phyloP scores from a whole-genome alignment of 805 yeast genomes.

The Lachancea sp. region DNA sequence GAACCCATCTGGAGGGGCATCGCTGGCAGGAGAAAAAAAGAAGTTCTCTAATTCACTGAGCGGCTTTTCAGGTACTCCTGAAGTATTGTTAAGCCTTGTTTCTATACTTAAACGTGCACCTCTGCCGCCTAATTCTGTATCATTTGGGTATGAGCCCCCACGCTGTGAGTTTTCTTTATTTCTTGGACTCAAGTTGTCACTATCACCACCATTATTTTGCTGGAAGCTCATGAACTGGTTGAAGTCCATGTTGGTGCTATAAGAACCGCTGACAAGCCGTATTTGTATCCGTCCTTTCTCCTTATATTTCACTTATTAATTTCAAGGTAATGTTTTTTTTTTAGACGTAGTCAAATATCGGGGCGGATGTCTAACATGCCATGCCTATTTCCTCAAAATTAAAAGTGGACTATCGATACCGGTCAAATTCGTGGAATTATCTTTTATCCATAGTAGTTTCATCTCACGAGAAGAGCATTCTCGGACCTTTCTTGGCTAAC shows the following conservation, averaged over 20 bases:
- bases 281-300: not conserved
- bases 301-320: not conserved
- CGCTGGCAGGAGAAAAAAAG: constrained; percentile 7
- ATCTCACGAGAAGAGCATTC: too few relatives aligned
- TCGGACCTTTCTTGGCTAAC: too few relatives aligned
- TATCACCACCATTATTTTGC: constrained; percentile 1
- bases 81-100: not conserved
- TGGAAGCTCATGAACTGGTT: constrained; percentile 8
- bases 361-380: not conserved
- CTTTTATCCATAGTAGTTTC: not conserved
- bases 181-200: not conserved
- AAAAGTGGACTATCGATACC: too few relatives aligned
- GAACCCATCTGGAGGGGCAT: constrained; percentile 1
- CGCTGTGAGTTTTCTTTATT: not conserved
- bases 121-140: not conserved
- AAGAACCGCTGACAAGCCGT: not conserved
- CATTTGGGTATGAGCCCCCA: constrained; percentile 2
- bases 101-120: not conserved
- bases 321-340: not conserved
- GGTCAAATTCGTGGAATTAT: too few relatives aligned
- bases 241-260: constrained; percentile 4
- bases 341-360: too few relatives aligned
- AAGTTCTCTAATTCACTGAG: not conserved
- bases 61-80: not conserved
- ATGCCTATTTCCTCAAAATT: too few relatives aligned